phyloP scores from a whole-genome alignment of 2,329 filamentous ascomycete species.

The Apiospora arundinis region DNA sequence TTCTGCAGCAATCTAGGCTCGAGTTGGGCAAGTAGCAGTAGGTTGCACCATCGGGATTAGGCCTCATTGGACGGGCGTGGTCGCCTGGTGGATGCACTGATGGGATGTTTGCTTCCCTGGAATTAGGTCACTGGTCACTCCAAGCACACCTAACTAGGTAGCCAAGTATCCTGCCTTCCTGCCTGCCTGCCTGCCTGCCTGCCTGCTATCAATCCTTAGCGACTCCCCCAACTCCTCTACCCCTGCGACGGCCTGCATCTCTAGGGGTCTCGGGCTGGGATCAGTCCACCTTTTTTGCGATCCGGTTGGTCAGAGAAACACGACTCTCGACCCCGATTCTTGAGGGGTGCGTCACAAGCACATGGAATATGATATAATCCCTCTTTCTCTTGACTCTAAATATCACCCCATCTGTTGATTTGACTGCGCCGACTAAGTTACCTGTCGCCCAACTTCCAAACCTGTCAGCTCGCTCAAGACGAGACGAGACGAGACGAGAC shows the following conservation, averaged over 20 bases:
- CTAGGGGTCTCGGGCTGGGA: conserved; percentile 6
- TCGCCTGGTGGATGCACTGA: neutral
- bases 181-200: too few relatives aligned
- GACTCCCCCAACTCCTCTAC: too few relatives aligned
- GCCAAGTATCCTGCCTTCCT: too few relatives aligned
- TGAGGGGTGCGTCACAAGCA: conserved; percentile 8
- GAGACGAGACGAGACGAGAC: too few relatives aligned
- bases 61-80: neutral
- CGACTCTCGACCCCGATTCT: neutral
- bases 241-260: conserved; percentile 2
- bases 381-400: conserved; percentile 1
- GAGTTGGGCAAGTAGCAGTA: neutral
- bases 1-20: conserved; percentile 5
- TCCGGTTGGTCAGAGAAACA: conserved; percentile 12
- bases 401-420: neutral
- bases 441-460: neutral
- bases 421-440: neutral
- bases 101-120: conserved; percentile 3
- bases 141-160: too few relatives aligned
- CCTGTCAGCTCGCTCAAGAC: too few relatives aligned
- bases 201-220: too few relatives aligned
- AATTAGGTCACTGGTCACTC: too few relatives aligned
- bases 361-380: conserved; percentile 13
- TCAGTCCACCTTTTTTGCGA: conserved; percentile 8
- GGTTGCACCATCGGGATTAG: neutral